A percentile compares a stretch with the other conserved stretches of the same genome.
Evolutionary conservation across 108 stramenopile species (phyloP).

Genomic region (Hondaea fermentalgiana): DNA sequence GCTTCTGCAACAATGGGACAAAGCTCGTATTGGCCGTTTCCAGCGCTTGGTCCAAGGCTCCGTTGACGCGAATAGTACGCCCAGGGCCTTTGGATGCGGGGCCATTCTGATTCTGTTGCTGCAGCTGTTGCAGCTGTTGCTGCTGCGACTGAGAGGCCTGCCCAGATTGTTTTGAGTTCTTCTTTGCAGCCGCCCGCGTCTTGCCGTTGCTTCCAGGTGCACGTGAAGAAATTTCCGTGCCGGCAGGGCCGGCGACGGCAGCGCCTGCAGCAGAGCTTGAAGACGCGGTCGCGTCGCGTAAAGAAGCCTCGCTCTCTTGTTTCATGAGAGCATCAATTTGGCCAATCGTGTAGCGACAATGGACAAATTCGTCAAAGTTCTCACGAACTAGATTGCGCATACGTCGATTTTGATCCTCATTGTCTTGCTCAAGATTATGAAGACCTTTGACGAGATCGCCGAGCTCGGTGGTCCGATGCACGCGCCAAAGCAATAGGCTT

Average conservation of each 20-base stretch:
- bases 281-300: too few species aligned
- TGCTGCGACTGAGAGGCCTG: too few species aligned
- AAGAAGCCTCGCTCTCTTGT: neutral
- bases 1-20: neutral
- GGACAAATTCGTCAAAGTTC: slow-evolving; percentile 11
- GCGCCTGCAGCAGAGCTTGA: too few species aligned
- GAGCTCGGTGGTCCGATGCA: neutral
- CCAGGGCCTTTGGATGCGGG: neutral
- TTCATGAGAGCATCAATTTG: neutral
- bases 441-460: neutral
- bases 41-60: neutral
- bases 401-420: neutral
- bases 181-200: too few species aligned
- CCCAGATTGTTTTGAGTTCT: neutral
- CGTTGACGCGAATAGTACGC: neutral
- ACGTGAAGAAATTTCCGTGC: too few species aligned
- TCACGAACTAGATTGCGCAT: neutral
- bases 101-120: neutral
- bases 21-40: neutral
- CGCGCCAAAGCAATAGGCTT: neutral
- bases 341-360: neutral
- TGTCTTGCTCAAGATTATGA: neutral
- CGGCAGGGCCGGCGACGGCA: too few species aligned
- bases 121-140: too few species aligned
- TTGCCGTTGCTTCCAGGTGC: too few species aligned